Evolutionary conservation across 805 yeast species (phyloP).

Genomic region (Yarrowia hollandica): DNA sequence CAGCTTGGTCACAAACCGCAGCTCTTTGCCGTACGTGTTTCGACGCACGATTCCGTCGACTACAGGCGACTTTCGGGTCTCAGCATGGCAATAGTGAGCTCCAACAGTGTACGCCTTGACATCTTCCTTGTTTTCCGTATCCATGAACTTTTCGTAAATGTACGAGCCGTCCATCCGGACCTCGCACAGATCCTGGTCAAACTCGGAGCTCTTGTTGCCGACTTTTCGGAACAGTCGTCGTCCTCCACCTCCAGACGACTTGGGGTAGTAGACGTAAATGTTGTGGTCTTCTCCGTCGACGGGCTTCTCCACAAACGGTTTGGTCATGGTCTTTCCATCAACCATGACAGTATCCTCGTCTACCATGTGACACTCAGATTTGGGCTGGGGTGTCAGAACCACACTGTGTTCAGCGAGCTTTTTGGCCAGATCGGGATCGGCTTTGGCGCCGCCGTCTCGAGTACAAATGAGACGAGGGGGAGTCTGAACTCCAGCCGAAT

Average conservation of each 20-base stretch:
- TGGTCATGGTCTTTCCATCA: constrained; percentile 66
- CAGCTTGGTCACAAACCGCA: constrained; percentile 82
- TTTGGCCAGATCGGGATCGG: constrained; percentile 63
- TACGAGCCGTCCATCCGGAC: constrained; percentile 91
- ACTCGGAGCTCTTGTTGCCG: constrained; percentile 95
- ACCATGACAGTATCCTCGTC: constrained; percentile 82
- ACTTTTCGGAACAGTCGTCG: constrained; percentile 90
- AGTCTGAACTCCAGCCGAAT: constrained; percentile 82
- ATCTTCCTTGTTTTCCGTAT: constrained; percentile 96
- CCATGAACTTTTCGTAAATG: constrained; percentile 93
- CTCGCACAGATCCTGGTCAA: constrained; percentile 69
- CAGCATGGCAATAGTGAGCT: constrained; percentile 88
- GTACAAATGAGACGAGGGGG: constrained; percentile 86
- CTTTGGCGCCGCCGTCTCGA: constrained; percentile 94
- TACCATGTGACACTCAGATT: constrained; percentile 68
- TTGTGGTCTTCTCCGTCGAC: constrained; percentile 99
- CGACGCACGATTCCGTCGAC: constrained; percentile 99
- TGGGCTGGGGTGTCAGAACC: constrained; percentile 39
- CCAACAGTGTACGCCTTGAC: constrained; percentile 99
- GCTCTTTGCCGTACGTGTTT: constrained; percentile 96
- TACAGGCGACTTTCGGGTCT: constrained; percentile 96
- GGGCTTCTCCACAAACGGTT: constrained; percentile 97
- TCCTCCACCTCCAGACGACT: constrained; percentile 95
- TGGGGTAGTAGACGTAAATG: constrained; percentile 86
- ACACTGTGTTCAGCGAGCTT: constrained; percentile 66